phyloP scores from a whole-genome alignment of 2,329 filamentous ascomycete species.

The Cladophialophora psammophila region DNA sequence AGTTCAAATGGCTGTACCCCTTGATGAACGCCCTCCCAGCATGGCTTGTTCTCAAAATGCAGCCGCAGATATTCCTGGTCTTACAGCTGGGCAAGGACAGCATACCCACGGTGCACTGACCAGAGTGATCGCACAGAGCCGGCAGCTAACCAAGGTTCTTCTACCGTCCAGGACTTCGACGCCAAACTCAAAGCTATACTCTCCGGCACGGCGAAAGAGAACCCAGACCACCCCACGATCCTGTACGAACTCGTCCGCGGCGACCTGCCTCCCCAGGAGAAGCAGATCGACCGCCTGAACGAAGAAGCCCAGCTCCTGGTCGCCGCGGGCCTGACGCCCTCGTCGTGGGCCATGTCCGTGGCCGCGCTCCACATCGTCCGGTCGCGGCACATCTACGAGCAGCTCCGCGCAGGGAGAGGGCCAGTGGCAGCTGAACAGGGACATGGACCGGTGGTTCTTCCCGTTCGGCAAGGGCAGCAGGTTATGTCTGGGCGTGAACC shows the following conservation, averaged over 20 bases:
- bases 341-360: conserved; percentile 41
- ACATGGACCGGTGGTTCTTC: too few relatives aligned
- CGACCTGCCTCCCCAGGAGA: conserved; percentile 43
- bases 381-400: too few relatives aligned
- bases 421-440: too few relatives aligned
- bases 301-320: conserved; percentile 45
- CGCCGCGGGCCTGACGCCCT: conserved; percentile 45
- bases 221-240: conserved; percentile 33
- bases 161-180: background rate
- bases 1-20: conserved; percentile 32
- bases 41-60: conserved; percentile 25
- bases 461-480: too few relatives aligned
- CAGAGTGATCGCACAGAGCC: too few relatives aligned
- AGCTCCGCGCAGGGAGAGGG: too few relatives aligned
- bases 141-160: too few relatives aligned
- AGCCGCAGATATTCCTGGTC: background rate
- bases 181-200: conserved; percentile 18
- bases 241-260: conserved; percentile 44
- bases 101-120: too few relatives aligned
- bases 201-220: conserved; percentile 20
- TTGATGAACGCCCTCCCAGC: conserved; percentile 39
- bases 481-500: too few relatives aligned
- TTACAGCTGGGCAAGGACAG: background rate
- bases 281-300: conserved; percentile 44
- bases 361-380: conserved; percentile 41